Percentiles rank a stretch among this genome's conserved stretches.
Conservation (phyloP, 2,329 filamentous ascomycete species). For the Venturia effusa region DNA sequence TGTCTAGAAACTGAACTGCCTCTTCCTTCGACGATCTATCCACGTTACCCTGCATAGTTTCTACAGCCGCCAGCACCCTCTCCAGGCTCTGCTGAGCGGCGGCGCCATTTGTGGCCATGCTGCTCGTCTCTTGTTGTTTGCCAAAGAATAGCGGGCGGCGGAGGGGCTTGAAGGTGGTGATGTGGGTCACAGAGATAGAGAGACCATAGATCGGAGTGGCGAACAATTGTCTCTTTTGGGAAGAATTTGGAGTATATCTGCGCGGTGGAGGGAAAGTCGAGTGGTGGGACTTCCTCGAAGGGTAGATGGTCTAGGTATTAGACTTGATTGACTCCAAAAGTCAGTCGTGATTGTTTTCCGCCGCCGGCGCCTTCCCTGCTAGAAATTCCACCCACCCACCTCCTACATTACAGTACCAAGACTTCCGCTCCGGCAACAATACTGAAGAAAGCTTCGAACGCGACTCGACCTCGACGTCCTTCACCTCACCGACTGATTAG, state of each 20-base stretch:
- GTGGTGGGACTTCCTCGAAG: neutral
- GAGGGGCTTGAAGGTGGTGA: neutral
- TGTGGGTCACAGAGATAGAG: neutral
- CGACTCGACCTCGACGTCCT: neutral
- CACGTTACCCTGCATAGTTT: slow-evolving; percentile 73
- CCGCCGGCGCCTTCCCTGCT: neutral
- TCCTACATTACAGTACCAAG: no score
- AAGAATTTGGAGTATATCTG: neutral
- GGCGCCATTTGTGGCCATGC: slow-evolving; percentile 59
- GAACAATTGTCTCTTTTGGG: neutral
- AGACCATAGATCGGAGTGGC: neutral
- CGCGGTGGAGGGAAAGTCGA: neutral
- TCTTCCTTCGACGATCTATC: slow-evolving; percentile 76
- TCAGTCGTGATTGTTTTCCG: neutral
- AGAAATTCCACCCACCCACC: neutral
- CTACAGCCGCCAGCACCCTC: slow-evolving; percentile 78
- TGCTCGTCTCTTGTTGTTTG: slow-evolving; percentile 15
- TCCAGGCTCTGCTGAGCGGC: slow-evolving; percentile 60
- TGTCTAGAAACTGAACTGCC: slow-evolving; percentile 82
- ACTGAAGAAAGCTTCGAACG: neutral
- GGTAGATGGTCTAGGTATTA: no score
- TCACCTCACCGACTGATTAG: neutral
- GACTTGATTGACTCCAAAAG: neutral
- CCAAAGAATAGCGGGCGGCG: slow-evolving; percentile 1
- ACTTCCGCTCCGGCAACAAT: neutral